Evolutionary conservation across 768 basidiomycete species (phyloP).

Genomic region (Serendipita sp.): DNA sequence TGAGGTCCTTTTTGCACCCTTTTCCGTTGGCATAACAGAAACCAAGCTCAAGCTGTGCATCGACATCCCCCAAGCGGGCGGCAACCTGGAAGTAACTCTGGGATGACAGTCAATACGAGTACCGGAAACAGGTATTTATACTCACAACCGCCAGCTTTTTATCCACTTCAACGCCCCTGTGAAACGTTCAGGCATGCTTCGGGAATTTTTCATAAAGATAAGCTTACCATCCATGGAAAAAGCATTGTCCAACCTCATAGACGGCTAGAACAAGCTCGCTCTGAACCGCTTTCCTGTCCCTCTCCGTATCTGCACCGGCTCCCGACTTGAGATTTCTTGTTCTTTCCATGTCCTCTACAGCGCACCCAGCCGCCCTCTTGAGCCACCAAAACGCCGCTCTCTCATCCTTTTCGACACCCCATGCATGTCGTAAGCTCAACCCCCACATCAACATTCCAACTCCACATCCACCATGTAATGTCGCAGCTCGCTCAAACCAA

Average conservation of each 20-base stretch:
- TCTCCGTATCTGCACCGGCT: slow-evolving; percentile 11
- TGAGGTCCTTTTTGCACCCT: slow-evolving; percentile 78
- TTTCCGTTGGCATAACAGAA: slow-evolving; percentile 77
- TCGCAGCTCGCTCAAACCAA: slow-evolving; percentile 66
- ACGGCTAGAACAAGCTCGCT: slow-evolving; percentile 75
- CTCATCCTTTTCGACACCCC: slow-evolving; percentile 74
- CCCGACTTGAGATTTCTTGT: slow-evolving; percentile 19
- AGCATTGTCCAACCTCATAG: slow-evolving; percentile 85
- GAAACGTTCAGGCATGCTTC: no score
- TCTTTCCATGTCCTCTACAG: slow-evolving; percentile 61
- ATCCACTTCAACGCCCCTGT: slow-evolving; percentile 54
- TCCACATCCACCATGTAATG: slow-evolving; percentile 58
- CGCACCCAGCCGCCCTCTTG: slow-evolving; percentile 62
- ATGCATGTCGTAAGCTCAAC: slow-evolving; percentile 67
- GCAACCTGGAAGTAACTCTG: slow-evolving; percentile 77
- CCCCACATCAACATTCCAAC: slow-evolving; percentile 93
- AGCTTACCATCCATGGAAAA: slow-evolving; percentile 65
- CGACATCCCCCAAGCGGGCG: slow-evolving; percentile 67
- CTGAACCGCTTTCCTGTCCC: slow-evolving; percentile 39
- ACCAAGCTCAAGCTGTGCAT: slow-evolving; percentile 74
- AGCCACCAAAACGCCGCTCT: slow-evolving; percentile 69
- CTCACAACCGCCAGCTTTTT: slow-evolving; percentile 78
- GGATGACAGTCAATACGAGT: slow-evolving; percentile 3
- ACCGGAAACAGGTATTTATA: slow-evolving; percentile 11
- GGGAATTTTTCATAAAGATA: background rate